Conservation (phyloP, 2,329 filamentous ascomycete genomes). For the Ascosphaera pollenicola region DNA sequence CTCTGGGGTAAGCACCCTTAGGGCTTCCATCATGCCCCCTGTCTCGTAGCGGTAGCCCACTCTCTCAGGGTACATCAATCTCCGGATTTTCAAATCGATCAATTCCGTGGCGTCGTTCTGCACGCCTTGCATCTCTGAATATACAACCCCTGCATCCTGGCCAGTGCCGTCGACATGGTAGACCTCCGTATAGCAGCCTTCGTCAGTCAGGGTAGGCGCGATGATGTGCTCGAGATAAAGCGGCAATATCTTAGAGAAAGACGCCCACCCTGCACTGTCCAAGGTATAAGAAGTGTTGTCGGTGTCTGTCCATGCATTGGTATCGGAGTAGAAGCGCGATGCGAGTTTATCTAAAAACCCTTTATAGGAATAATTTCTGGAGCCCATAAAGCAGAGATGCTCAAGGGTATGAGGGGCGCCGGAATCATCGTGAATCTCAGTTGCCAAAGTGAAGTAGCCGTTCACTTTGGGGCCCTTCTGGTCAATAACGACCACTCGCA, state of each 20-base stretch:
- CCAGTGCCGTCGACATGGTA: constrained; percentile 87
- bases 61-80: constrained; percentile 66
- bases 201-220: constrained; percentile 75
- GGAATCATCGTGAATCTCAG: constrained; percentile 93
- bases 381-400: constrained; percentile 72
- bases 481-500: constrained; percentile 84
- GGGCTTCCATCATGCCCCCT: constrained; percentile 86
- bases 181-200: constrained; percentile 84
- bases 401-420: constrained; percentile 77
- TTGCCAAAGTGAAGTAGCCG: constrained; percentile 87
- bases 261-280: constrained; percentile 90
- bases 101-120: constrained; percentile 68
- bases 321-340: constrained; percentile 76
- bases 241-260: constrained; percentile 82
- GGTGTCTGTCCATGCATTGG: constrained; percentile 92
- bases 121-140: constrained; percentile 96
- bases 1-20: constrained; percentile 67
- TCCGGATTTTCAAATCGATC: constrained; percentile 64
- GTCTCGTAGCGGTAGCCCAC: constrained; percentile 94
- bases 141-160: constrained; percentile 90
- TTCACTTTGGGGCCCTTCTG: constrained; percentile 85
- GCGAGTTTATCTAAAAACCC: constrained; percentile 87
- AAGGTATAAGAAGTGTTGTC: constrained; percentile 94
- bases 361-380: constrained; percentile 82
- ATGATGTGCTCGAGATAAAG: constrained; percentile 92